Percentiles rank a stretch among this genome's conserved stretches.
These are phyloP conservation scores for Pleurozium schreberi DNA, from an alignment of 225 moss, liverwort and hornwort species.

Conservation along the genomic window DNA sequence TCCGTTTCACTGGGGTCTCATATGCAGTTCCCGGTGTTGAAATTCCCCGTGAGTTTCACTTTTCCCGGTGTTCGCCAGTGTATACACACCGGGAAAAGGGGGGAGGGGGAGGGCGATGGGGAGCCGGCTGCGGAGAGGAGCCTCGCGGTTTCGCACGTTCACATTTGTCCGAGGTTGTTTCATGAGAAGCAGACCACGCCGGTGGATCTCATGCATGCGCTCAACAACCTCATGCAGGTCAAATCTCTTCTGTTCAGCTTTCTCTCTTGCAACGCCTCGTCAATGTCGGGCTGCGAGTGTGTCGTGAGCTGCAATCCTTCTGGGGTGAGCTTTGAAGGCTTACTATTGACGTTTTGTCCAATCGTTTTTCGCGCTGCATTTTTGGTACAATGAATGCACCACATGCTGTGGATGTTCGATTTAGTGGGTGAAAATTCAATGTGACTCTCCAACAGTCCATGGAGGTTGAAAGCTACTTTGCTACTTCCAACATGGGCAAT, in stretches of 20 bases:
- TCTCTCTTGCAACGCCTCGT: neutral
- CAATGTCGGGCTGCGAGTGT: neutral
- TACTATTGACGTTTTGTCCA: neutral
- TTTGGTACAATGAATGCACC: neutral
- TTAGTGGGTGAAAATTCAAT: neutral
- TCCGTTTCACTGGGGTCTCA: no score
- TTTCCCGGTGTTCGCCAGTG: no score
- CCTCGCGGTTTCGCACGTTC: neutral
- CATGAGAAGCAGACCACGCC: conserved; percentile 19
- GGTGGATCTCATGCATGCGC: conserved; percentile 22
- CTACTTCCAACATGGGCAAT: neutral
- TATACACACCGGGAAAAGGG: no score
- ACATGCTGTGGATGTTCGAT: neutral
- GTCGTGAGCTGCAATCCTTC: neutral
- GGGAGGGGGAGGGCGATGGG: no score
- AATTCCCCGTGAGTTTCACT: no score
- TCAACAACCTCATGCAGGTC: conserved; percentile 38
- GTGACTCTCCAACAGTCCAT: neutral
- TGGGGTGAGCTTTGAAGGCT: neutral
- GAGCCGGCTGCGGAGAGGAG: neutral
- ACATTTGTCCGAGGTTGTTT: conserved; percentile 11
- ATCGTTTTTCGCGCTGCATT: neutral
- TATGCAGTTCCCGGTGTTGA: no score
- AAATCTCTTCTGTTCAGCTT: neutral
- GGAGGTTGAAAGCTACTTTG: neutral